Evolutionary conservation across 2,329 filamentous ascomycete species (phyloP).

Genomic region (Fusarium sp.): DNA sequence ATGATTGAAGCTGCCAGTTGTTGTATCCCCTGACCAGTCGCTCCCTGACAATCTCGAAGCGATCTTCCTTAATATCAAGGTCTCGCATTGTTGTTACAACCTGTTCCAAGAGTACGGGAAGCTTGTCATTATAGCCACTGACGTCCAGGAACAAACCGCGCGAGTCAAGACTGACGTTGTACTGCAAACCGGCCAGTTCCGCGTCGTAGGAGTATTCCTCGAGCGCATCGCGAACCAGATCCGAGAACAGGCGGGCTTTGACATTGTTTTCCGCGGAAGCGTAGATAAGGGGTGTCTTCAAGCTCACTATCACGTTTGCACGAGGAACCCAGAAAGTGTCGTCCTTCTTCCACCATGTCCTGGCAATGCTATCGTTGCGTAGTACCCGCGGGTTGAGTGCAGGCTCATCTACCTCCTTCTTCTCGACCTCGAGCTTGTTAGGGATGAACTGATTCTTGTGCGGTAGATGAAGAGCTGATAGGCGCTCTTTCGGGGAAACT

Average conservation of each 20-base stretch:
- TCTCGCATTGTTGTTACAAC: conserved; percentile 86
- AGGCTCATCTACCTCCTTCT: conserved; percentile 85
- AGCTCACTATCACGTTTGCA: conserved; percentile 83
- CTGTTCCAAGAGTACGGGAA: conserved; percentile 89
- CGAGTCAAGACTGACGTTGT: conserved; percentile 77
- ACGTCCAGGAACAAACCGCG: conserved; percentile 82
- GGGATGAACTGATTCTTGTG: conserved; percentile 97
- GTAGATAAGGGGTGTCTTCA: conserved; percentile 82
- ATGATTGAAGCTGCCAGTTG: conserved; percentile 89
- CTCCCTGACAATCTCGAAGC: conserved; percentile 93
- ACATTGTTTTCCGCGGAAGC: conserved; percentile 82
- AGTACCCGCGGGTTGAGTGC: conserved; percentile 81
- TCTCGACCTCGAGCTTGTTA: conserved; percentile 91
- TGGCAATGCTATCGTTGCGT: conserved; percentile 81
- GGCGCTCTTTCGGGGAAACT: conserved; percentile 67
- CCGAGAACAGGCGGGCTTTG: conserved; percentile 82
- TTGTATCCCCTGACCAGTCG: conserved; percentile 78
- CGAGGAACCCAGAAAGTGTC: conserved; percentile 99
- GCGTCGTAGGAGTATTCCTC: conserved; percentile 97
- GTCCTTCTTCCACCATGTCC: conserved; percentile 98
- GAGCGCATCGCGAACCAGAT: conserved; percentile 87
- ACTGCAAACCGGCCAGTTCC: conserved; percentile 88
- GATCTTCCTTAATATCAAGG: conserved; percentile 83
- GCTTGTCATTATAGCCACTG: conserved; percentile 95
- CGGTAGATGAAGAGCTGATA: conserved; percentile 82